Evolutionary conservation across 1,284 basidiomycete species (phyloP), one percentile per base, ranked within the genome.

Genomic region (Malassezia restricta): DNA sequence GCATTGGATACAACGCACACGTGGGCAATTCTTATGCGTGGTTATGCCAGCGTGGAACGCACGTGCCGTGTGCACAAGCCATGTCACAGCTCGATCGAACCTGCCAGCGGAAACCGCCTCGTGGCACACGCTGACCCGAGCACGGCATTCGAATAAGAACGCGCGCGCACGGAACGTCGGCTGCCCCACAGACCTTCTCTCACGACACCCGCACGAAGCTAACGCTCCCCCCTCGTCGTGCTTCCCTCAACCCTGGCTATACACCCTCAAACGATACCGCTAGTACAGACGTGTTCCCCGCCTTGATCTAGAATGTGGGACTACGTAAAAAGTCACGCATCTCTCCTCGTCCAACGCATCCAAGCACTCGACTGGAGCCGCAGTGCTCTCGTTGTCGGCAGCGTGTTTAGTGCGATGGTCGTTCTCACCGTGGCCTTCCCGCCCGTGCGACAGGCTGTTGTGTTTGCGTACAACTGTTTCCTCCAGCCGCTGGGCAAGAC

Each of bases 391-490:
- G 40, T 57, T 3, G 30, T 51, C 8, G 47, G 51, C n/a, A 51
- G 33, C 24, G 44, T 58, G 14, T 35, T 60, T 38, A 49, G 54
- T 3, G 39, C 59, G 1, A 28, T 63, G 8, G 58, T 57, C 29
- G 37, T 61, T 1, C 58, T 61, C 3, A 59, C 64, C 40, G 47
- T 52, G 15, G 38, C 63, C 31, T 62, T 53, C 51, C 49, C 43
- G n/a, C 62, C 59, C 35, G 46, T 66, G 8, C 62, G 64, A 27
- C 55, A 61, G 8, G 40, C 51, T 1, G 53, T 70, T 14, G 61
- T 66, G 3, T 73, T 73, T 47, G 59, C 65, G 46, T 73, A 66
- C 58, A 67, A 62, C 51, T 73, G 70, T 58, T 73, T 73, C 63
- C 52, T 73, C 6, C 65, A 69, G 46, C 70, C 70, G 15, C 65